These are phyloP conservation scores for Aphanomyces cochlioides DNA, from an alignment of 352 stramenopile genomes.

Conservation along the genomic window DNA sequence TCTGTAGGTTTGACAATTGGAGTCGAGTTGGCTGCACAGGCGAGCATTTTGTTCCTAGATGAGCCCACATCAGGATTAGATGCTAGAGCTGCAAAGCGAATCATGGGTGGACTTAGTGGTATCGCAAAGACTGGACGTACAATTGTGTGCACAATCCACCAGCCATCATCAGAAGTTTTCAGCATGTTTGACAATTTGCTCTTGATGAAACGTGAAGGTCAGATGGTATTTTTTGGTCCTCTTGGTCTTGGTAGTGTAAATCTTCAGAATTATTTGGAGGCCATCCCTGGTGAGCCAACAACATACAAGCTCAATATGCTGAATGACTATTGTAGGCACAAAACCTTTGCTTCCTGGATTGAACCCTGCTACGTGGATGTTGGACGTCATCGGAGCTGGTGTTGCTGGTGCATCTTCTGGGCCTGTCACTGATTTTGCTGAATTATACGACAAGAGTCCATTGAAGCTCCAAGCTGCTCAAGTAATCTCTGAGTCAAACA, in stretches of 20 bases:
- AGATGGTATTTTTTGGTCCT: conserved; percentile 50
- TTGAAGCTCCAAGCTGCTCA: conserved; percentile 38
- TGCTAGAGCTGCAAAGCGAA: conserved; percentile 51
- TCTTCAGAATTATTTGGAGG: conserved; percentile 52
- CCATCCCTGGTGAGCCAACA: neutral
- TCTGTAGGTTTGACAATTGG: conserved; percentile 76
- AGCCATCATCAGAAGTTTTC: conserved; percentile 88
- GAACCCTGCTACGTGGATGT: conserved; percentile 86
- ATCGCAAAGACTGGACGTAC: conserved; percentile 64
- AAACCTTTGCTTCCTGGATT: conserved; percentile 40
- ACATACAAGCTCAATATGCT: too few species aligned
- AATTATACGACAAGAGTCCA: conserved; percentile 40
- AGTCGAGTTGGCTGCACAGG: conserved; percentile 45
- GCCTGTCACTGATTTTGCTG: conserved; percentile 39
- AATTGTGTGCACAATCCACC: conserved; percentile 87
- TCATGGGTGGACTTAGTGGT: conserved; percentile 72
- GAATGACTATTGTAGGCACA: neutral
- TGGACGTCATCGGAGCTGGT: conserved; percentile 58
- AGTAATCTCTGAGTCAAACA: conserved; percentile 50
- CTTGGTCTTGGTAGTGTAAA: conserved; percentile 46
- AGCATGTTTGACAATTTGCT: conserved; percentile 86
- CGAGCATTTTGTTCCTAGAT: conserved; percentile 52
- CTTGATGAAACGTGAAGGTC: conserved; percentile 68
- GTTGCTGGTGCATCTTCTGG: conserved; percentile 31
- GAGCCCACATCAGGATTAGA: conserved; percentile 70